phyloP scores from a whole-genome alignment of 768 basidiomycete genomes.

The Candolleomyces efflorescens region DNA sequence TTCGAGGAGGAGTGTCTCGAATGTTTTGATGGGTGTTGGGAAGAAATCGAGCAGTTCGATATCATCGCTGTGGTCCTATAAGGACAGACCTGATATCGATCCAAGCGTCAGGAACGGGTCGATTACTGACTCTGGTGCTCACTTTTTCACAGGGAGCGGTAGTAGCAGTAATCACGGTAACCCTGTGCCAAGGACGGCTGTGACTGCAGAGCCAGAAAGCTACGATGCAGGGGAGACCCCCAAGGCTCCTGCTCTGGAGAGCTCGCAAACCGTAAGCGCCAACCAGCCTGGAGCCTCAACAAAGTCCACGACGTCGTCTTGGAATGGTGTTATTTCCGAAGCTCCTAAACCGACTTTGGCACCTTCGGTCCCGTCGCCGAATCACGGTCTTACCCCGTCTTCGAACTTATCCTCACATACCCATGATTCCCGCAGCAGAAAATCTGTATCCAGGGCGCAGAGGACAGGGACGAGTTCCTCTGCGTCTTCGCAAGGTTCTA shows the following conservation, averaged over 20 bases:
- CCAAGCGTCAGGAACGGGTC: too few species aligned
- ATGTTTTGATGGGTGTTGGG: not conserved
- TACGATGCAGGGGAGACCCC: not conserved
- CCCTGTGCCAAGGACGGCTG: not conserved
- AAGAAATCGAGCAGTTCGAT: not conserved
- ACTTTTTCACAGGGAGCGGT: not conserved
- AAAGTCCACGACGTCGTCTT: not conserved
- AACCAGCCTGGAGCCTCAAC: not conserved
- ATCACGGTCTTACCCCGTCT: not conserved
- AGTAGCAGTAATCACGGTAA: too few species aligned
- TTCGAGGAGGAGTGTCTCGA: not conserved
- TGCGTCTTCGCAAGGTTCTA: not conserved
- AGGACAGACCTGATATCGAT: not conserved
- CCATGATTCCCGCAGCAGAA: not conserved
- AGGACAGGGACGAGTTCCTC: not conserved
- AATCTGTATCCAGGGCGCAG: not conserved
- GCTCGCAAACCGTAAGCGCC: not conserved
- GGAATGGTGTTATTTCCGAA: conserved; percentile 4
- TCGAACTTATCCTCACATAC: not conserved
- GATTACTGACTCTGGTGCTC: too few species aligned
- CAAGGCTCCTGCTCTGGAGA: not conserved
- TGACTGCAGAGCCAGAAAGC: not conserved
- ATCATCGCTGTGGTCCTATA: not conserved
- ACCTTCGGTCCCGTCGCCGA: conserved; percentile 11
- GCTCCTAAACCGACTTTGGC: conserved; percentile 15